Evolutionary conservation across 2,329 filamentous ascomycete species (phyloP).

Genomic region (Paramyrothecium roridum): DNA sequence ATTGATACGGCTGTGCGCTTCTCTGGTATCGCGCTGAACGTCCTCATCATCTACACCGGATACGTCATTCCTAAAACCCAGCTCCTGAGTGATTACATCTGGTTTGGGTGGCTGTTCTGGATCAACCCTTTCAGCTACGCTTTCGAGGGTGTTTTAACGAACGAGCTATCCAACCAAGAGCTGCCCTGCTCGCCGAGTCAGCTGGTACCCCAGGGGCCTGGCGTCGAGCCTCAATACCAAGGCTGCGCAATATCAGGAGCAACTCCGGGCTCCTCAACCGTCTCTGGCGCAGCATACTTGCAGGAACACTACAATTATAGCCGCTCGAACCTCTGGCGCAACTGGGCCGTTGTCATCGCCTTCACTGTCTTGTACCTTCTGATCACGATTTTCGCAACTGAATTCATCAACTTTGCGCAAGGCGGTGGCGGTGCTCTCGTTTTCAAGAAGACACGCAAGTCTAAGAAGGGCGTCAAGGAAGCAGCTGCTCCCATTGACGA

Average conservation of each 20-base stretch:
- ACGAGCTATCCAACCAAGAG: background rate
- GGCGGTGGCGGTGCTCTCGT: conserved; percentile 65
- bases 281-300: conserved; percentile 54
- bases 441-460: conserved; percentile 66
- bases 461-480: conserved; percentile 46
- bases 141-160: background rate
- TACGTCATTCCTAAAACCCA: conserved; percentile 50
- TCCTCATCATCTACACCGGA: background rate
- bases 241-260: conserved; percentile 56
- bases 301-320: conserved; percentile 49
- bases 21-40: background rate
- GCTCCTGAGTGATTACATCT: conserved; percentile 57
- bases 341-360: conserved; percentile 71
- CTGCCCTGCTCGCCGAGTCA: background rate
- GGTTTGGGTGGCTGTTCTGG: conserved; percentile 43
- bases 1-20: background rate
- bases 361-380: conserved; percentile 71
- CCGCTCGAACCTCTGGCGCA: conserved; percentile 60
- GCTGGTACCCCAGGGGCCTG: background rate
- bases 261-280: conserved; percentile 36
- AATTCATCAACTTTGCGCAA: conserved; percentile 60
- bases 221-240: conserved; percentile 37
- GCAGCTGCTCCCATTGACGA: conserved; percentile 21
- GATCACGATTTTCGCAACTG: conserved; percentile 65
- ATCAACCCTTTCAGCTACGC: background rate